Evolutionary conservation across 1,284 basidiomycete species (phyloP).

Genomic region (Thelephora terrestris): DNA sequence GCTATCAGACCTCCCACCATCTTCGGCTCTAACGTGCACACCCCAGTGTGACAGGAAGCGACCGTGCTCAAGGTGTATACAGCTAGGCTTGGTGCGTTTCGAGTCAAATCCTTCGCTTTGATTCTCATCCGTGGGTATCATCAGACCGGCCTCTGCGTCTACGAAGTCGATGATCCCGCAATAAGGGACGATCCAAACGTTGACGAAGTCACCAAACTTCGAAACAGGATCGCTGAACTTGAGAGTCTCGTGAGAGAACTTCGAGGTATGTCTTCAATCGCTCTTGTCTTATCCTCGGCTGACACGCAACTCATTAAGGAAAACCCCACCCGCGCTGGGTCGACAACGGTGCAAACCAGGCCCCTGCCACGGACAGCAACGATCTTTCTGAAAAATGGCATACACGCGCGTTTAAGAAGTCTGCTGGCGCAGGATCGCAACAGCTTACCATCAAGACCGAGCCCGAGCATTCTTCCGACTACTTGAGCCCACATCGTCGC

Average conservation of each 20-base stretch:
- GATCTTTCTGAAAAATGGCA: constrained; percentile 77
- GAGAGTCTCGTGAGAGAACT: constrained; percentile 81
- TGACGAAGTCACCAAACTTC: constrained; percentile 73
- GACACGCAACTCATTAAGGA: constrained; percentile 24
- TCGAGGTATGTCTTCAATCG: constrained; percentile 38
- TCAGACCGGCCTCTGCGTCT: constrained; percentile 84
- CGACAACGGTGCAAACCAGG: constrained; percentile 34
- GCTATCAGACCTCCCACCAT: constrained; percentile 1
- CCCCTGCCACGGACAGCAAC: constrained; percentile 48
- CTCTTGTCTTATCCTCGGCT: background rate
- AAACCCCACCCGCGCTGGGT: constrained; percentile 80
- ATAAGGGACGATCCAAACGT: constrained; percentile 74
- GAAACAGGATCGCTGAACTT: constrained; percentile 80
- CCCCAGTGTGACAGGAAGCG: constrained; percentile 68
- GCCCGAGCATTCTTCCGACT: constrained; percentile 18
- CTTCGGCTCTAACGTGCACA: constrained; percentile 8
- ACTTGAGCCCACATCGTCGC: constrained; percentile 23
- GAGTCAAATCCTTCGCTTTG: constrained; percentile 11
- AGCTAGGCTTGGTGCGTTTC: constrained; percentile 56
- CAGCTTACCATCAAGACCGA: constrained; percentile 27
- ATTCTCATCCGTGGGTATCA: constrained; percentile 7
- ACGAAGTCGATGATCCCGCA: constrained; percentile 83
- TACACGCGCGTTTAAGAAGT: constrained; percentile 45
- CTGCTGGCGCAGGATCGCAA: constrained; percentile 13
- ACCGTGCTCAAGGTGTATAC: constrained; percentile 82